A percentile compares a stretch with the other conserved stretches of the same genome.
phyloP scores from a whole-genome alignment of 2,329 filamentous ascomycete genomes.

The Cadophora sp. region DNA sequence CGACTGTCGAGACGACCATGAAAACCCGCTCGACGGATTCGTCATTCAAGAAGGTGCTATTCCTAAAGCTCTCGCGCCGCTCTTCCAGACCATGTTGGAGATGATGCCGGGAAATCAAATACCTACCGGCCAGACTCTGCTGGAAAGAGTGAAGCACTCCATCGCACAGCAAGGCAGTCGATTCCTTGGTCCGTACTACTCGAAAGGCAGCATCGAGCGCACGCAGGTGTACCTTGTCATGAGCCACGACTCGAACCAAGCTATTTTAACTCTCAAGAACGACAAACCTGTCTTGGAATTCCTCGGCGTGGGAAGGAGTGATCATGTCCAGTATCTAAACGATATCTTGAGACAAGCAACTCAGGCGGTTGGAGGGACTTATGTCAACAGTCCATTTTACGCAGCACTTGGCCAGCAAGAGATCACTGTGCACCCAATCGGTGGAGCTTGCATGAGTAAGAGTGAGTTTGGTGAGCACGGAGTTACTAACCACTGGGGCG shows the following conservation, averaged over 20 bases:
- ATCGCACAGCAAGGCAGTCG: constrained; percentile 58
- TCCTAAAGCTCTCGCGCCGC: constrained; percentile 60
- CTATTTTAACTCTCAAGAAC: constrained; percentile 62
- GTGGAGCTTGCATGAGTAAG: constrained; percentile 67
- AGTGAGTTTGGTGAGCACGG: constrained; percentile 64
- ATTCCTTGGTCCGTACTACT: constrained; percentile 64
- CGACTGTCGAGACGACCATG: constrained; percentile 59
- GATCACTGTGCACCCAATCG: constrained; percentile 72
- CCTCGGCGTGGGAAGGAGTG: constrained; percentile 61
- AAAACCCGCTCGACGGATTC: constrained; percentile 65
- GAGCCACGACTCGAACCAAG: constrained; percentile 57
- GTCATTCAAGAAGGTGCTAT: constrained; percentile 70
- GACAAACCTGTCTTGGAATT: constrained; percentile 67
- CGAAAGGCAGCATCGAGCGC: constrained; percentile 61
- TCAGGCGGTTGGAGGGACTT: constrained; percentile 63
- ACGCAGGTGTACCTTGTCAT: constrained; percentile 68
- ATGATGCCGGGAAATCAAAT: constrained; percentile 55
- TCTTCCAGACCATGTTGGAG: constrained; percentile 65
- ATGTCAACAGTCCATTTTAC: constrained; percentile 65
- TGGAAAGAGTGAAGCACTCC: constrained; percentile 53
- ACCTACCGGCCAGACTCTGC: constrained; percentile 48
- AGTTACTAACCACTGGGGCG: constrained; percentile 66
- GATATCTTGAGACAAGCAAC: constrained; percentile 60
- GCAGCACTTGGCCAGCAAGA: constrained; percentile 61
- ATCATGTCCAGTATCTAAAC: constrained; percentile 61